Base-by-base conservation (phyloP, 2,329 filamentous ascomycete genomes). In the Fusarium proliferatum region DNA sequence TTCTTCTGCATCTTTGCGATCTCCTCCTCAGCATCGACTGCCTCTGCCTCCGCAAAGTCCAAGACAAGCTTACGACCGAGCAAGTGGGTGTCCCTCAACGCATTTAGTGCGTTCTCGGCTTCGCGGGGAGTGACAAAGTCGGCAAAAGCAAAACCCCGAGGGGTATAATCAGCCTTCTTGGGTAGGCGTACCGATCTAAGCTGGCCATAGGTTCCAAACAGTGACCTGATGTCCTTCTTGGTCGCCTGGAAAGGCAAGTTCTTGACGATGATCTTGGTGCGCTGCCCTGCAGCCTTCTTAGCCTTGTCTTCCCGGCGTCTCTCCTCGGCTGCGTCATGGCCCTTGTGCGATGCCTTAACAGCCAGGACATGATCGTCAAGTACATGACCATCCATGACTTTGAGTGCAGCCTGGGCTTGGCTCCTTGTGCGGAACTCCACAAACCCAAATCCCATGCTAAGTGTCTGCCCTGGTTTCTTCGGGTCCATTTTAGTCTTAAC, bases 361-460 rank as follows among this genome's bases (percentile, higher is more conserved):
- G 93, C 87, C 58, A 99, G 87, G 76, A 93, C 92, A 83, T 99
- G 95, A 26, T 91, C 93, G 72, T 97, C 94, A n/a, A 99, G 88
- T 43, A 90, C 90, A 81, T 94, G 90, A 16, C 95, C 94, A 81
- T 98, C 91, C 94, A 98, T 96, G n/a, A 91, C 90, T 75, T 90
- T 88, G 66, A 94, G 86, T 30, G 96, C 96, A 51, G 93, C 92
- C 75, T 94, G 90, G 2, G 96, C 96, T 78, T 95, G 90, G 45
- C 87, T 88, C 79, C 94, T 94, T 75, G 88, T 92, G 67, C 88
- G 89, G 84, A 98, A 99, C 78, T 97, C 95, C 67, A 95, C 90
- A 82, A 99, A 99, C 49, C 95, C 96, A 81, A 97, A 99, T 42
- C 96, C 96, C 95, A 98, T 98, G 81, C 95, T 98, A 61, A 99